Evolutionary conservation across 805 yeast genomes (phyloP).

Genomic region (Candida pseudofarinosa): DNA sequence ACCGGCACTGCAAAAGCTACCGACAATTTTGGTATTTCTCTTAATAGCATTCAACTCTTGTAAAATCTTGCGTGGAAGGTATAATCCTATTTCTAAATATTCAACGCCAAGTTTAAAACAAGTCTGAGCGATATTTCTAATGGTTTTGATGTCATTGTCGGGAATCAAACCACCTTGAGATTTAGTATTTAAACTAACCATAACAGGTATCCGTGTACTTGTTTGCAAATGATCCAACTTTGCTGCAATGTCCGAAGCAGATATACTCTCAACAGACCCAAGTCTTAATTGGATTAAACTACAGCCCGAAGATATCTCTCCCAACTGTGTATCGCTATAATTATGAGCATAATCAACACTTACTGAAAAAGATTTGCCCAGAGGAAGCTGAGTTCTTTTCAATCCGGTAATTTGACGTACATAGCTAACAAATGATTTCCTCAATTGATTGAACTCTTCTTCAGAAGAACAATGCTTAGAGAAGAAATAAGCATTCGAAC

Average conservation of each 20-base stretch:
- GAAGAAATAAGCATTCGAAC: slow-evolving; percentile 74
- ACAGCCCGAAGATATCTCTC: slow-evolving; percentile 60
- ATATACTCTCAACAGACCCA: slow-evolving; percentile 55
- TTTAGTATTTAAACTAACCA: slow-evolving; percentile 73
- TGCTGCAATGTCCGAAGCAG: slow-evolving; percentile 57
- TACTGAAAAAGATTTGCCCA: not conserved
- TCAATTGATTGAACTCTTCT: slow-evolving; percentile 52
- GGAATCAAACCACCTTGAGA: slow-evolving; percentile 83
- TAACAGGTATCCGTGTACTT: slow-evolving; percentile 64
- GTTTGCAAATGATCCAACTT: slow-evolving; percentile 71
- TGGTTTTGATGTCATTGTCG: slow-evolving; percentile 45
- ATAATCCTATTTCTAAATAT: slow-evolving; percentile 74
- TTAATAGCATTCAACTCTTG: slow-evolving; percentile 49
- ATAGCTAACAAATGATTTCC: slow-evolving; percentile 55
- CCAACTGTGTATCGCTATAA: slow-evolving; percentile 42
- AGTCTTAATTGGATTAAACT: slow-evolving; percentile 83
- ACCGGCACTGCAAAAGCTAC: slow-evolving; percentile 75
- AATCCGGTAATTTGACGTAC: slow-evolving; percentile 61
- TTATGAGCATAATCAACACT: slow-evolving; percentile 37
- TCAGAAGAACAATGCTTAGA: slow-evolving; percentile 65
- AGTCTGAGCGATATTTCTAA: slow-evolving; percentile 49
- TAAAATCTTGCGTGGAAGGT: slow-evolving; percentile 55
- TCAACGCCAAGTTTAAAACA: slow-evolving; percentile 79
- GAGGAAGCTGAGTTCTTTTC: slow-evolving; percentile 34
- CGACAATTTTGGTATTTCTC: slow-evolving; percentile 68